Conservation (phyloP, 805 yeast species). For the Candida patagonica region DNA sequence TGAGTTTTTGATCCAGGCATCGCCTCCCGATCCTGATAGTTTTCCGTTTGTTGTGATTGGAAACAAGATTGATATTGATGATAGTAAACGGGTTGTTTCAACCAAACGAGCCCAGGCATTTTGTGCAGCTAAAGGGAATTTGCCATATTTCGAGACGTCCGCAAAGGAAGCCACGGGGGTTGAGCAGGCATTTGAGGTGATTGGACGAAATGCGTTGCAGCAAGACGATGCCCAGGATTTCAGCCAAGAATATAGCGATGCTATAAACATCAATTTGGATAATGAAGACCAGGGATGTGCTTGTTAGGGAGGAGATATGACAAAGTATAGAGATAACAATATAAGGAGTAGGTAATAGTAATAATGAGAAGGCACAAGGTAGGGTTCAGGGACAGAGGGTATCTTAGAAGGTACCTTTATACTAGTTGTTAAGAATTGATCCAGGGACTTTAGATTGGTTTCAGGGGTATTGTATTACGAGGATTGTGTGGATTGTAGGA, state of each 20-base stretch:
- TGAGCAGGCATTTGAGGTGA: conserved; percentile 90
- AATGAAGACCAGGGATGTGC: conserved; percentile 69
- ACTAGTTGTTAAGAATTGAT: no score
- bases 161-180: conserved; percentile 96
- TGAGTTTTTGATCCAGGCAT: conserved; percentile 88
- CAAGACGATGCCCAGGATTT: conserved; percentile 90
- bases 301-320: no score
- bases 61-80: conserved; percentile 91
- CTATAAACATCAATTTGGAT: conserved; percentile 89
- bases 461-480: no score
- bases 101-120: conserved; percentile 51
- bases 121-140: conserved; percentile 58
- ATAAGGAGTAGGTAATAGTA: no score
- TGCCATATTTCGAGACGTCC: conserved; percentile 94
- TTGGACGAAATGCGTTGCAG: conserved; percentile 90
- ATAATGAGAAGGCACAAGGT: no score
- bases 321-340: no score
- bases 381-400: no score
- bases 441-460: no score
- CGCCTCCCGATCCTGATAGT: conserved; percentile 85
- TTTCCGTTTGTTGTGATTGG: conserved; percentile 95
- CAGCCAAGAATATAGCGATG: conserved; percentile 90
- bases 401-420: no score
- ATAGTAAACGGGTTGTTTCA: conserved; percentile 67
- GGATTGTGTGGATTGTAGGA: no score